Base-by-base conservation (phyloP, 139 green algal genomes). In the Asterochloris sp. region DNA sequence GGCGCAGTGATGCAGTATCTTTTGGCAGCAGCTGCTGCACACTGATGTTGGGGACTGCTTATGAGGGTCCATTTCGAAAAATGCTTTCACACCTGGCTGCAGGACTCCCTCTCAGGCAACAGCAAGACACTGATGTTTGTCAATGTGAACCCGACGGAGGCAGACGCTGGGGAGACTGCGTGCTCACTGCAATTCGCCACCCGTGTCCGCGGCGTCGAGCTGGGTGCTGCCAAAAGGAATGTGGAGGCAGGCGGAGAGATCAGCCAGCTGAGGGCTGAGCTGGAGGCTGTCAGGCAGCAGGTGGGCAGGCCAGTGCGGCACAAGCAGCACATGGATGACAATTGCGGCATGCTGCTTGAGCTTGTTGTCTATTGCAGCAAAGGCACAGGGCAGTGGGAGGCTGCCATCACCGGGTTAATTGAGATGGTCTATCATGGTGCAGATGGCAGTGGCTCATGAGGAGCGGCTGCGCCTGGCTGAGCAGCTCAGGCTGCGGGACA, bases 101-200 rank as follows among this genome's bases (percentile, higher is more conserved):
- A 91, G 82, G 94, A 98, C 89, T 95, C 89, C 67, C 85, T 98
- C 79, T 88, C 83, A 29, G 94, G 94, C 9, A 79, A 94, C 63
- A 91, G 90, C 83, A 95, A 96, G 89, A 90, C 93, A 10, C 92
- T 96, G 91, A 98, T 98, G 95, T 94, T 98, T 83, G 92, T 97
- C 88, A 94, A 98, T 82, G 86, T 96, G 23, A 87, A 88, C 60
- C 95, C 95, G 0, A 92, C 95, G 85, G 87, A 85, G 67, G 13
- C 38, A 2, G 19, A 78, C 71, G 82, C 83, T 73, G 86, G 83
- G 64, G 94, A 98, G 86, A 93, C 91, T 13, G 69, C 93, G 14
- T 94, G 86, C 83, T 97, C 94, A 17, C 90, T 99, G 60, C 89
- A 94, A 54, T 99, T 99, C 84, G 96, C 93, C 4, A 89, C 83